Evolutionary conservation across 768 basidiomycete genomes (phyloP), one percentile per base, ranked within the genome.

Genomic region (Russula vinacea): DNA sequence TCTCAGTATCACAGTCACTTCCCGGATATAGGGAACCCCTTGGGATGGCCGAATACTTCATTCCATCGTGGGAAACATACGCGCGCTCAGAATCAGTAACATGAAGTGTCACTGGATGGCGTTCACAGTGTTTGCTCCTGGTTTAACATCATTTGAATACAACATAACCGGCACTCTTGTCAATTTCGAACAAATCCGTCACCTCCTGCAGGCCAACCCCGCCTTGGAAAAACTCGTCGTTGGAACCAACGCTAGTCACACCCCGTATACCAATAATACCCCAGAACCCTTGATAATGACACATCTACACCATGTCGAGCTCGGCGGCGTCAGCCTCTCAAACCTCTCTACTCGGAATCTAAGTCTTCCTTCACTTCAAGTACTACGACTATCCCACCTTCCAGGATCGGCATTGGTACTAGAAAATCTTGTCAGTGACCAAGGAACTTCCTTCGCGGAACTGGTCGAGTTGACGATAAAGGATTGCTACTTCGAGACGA

Each of bases 171-270:
- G 54, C 5, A 22, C 19, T 29, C 19, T 62, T 24, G 40, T 70
- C 24, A 40, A 13, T 58, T 37, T 51, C 26, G 54, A 62, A 57
- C 37, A 2, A 14, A n/a, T 71, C 32, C 50, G 67, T 29, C 47
- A 11, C 55, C 32, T 75, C 45, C 55, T 76, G n/a, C 66, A 64
- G 32, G 52, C 49, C 19, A 72, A 74, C 54, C 60, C 61, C 19
- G 29, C 56, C 3, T 64, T 76, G 22, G 66, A 69, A 51, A 60
- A 47, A 29, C 51, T 76, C 17, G 58, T 67, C n/a, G 7, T 66
- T n/a, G 32, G 62, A 47, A 17, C 53, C 7, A 17, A 26, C 22
- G 14, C 29, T 11, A 9, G n/a, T 17, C 22, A 13, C 19, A 42
- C 10, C 14, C 2, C 24, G 5, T 9, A 24, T 8, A 7, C 10